Conservation (phyloP, 495 filamentous ascomycete species). For the Aspergillus incahuasiensis region DNA sequence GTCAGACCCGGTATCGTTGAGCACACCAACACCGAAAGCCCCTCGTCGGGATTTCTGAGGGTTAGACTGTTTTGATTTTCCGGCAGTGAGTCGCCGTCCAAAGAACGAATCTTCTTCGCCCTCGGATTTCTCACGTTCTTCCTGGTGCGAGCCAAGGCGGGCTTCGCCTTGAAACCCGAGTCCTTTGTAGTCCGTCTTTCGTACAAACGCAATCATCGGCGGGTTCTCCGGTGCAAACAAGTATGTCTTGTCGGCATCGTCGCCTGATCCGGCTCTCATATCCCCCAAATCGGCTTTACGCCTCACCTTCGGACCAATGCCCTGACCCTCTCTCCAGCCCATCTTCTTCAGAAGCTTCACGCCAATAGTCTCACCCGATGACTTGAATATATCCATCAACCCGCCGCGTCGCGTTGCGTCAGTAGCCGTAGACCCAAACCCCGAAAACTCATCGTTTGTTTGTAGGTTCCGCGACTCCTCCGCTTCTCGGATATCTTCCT, state of each 20-base stretch:
- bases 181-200: slow-evolving; percentile 76
- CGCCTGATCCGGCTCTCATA: slow-evolving; percentile 27
- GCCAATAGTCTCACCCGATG: slow-evolving; percentile 82
- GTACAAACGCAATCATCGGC: slow-evolving; percentile 65
- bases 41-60: slow-evolving; percentile 51
- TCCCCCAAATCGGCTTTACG: slow-evolving; percentile 68
- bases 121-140: slow-evolving; percentile 36
- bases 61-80: slow-evolving; percentile 34
- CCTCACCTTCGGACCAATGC: slow-evolving; percentile 83
- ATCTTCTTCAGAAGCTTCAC: slow-evolving; percentile 83
- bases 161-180: slow-evolving; percentile 73
- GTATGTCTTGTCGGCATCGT: slow-evolving; percentile 50
- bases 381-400: slow-evolving; percentile 71
- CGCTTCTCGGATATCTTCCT: slow-evolving; percentile 87
- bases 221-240: slow-evolving; percentile 89
- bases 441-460: slow-evolving; percentile 67
- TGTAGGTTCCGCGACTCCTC: slow-evolving; percentile 71
- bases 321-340: slow-evolving; percentile 95
- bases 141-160: slow-evolving; percentile 38
- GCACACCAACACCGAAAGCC: slow-evolving; percentile 80
- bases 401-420: slow-evolving; percentile 50
- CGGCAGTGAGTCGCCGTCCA: slow-evolving; percentile 28
- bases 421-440: slow-evolving; percentile 64
- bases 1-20: slow-evolving; percentile 96
- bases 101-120: slow-evolving; percentile 47